These are phyloP conservation scores for Dictyostelium purpureum DNA, from an alignment of 78 protist genomes.

Conservation along the genomic window DNA sequence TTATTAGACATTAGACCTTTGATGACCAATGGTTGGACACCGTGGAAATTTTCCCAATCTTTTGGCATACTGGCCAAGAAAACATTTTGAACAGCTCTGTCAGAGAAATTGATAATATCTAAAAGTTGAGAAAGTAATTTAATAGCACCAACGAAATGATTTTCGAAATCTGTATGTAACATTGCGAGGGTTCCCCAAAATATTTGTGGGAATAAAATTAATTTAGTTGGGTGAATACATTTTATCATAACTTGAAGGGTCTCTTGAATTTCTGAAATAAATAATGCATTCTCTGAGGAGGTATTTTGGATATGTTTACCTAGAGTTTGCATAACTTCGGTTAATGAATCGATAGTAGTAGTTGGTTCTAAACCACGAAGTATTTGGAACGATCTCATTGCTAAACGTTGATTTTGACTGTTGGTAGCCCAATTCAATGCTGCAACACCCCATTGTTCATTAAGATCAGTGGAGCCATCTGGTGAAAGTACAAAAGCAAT, in stretches of 20 bases:
- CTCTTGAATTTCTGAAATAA: conserved; percentile 61
- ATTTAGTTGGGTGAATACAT: conserved; percentile 65
- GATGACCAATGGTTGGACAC: conserved; percentile 69
- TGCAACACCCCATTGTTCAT: conserved; percentile 57
- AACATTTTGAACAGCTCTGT: conserved; percentile 70
- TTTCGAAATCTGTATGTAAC: conserved; percentile 54
- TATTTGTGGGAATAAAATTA: conserved; percentile 62
- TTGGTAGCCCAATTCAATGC: conserved; percentile 72
- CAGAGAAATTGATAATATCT: conserved; percentile 48
- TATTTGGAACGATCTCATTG: conserved; percentile 48
- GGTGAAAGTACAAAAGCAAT: conserved; percentile 9
- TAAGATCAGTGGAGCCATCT: conserved; percentile 11
- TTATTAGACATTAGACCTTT: conserved; percentile 36
- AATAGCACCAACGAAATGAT: conserved; percentile 43
- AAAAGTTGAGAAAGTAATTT: conserved; percentile 37
- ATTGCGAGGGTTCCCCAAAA: conserved; percentile 69
- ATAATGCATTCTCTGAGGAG: background rate
- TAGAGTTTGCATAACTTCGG: conserved; percentile 52
- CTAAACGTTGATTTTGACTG: conserved; percentile 33
- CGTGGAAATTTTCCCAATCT: conserved; percentile 64
- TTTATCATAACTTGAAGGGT: conserved; percentile 27
- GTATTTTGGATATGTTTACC: conserved; percentile 31
- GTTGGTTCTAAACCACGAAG: conserved; percentile 70
- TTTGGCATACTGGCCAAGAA: conserved; percentile 73
- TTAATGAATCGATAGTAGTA: conserved; percentile 45